A percentile compares a stretch with the other conserved stretches of the same genome.
Conservation (phyloP, 2,329 filamentous ascomycete species). For the Scedosporium apiospermum region DNA sequence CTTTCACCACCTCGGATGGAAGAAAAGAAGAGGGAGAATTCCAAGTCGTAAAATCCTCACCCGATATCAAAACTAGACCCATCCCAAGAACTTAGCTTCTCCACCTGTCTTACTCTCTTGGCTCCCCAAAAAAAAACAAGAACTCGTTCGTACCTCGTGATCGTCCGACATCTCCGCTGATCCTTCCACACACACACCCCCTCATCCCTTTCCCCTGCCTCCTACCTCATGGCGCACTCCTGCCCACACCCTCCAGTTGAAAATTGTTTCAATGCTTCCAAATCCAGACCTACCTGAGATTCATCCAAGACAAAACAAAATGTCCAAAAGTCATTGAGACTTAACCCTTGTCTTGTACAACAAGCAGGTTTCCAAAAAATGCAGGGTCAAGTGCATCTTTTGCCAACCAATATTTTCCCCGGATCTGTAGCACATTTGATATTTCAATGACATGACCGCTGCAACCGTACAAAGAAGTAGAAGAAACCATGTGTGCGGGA, state of each 20-base stretch:
- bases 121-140: background rate
- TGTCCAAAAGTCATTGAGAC: too few species aligned
- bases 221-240: background rate
- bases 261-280: background rate
- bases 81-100: background rate
- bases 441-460: too few species aligned
- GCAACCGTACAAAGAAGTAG: too few species aligned
- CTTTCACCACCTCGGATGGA: too few species aligned
- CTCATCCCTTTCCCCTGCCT: background rate
- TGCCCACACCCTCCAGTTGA: background rate
- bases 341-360: too few species aligned
- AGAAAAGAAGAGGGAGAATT: too few species aligned
- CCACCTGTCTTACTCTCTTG: background rate
- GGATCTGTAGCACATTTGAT: too few species aligned
- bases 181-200: background rate
- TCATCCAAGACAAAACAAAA: background rate
- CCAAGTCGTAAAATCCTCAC: background rate
- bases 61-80: background rate
- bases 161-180: background rate
- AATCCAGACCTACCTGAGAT: background rate
- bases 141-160: background rate
- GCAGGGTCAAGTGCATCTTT: too few species aligned
- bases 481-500: too few species aligned
- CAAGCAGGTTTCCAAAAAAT: too few species aligned
- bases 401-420: too few species aligned